A percentile compares a stretch with the other conserved stretches of the same genome.
Evolutionary conservation across 352 stramenopile genomes (phyloP).

Genomic region (Phytophthora boehmeriae): DNA sequence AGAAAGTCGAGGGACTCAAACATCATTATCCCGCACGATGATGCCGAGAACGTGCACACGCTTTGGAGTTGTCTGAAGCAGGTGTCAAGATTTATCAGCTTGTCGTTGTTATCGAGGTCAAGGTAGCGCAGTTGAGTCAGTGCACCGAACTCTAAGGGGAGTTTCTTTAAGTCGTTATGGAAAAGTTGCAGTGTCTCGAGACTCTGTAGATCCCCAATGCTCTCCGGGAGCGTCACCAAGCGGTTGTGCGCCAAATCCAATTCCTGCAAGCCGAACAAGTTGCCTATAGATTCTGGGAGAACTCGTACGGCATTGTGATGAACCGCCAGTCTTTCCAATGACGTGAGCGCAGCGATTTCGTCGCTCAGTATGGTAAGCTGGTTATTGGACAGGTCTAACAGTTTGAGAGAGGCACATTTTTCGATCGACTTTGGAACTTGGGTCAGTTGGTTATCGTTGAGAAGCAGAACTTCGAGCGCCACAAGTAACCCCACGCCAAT

Average conservation of each 20-base stretch:
- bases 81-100: slow-evolving; percentile 39
- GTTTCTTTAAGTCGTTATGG: slow-evolving; percentile 48
- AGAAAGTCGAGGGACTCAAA: slow-evolving; percentile 58
- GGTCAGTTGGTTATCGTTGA: slow-evolving; percentile 61
- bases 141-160: slow-evolving; percentile 48
- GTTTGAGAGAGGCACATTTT: slow-evolving; percentile 44
- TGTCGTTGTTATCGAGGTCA: slow-evolving; percentile 49
- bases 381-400: slow-evolving; percentile 65
- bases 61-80: slow-evolving; percentile 43
- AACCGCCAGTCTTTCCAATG: slow-evolving; percentile 43
- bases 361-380: slow-evolving; percentile 37
- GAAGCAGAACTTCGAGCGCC: slow-evolving; percentile 43
- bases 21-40: slow-evolving; percentile 44
- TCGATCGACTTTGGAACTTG: slow-evolving; percentile 55
- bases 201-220: slow-evolving; percentile 42
- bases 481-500: slow-evolving; percentile 59
- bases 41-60: slow-evolving; percentile 40
- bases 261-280: slow-evolving; percentile 41
- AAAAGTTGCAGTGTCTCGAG: slow-evolving; percentile 46
- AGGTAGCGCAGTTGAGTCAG: slow-evolving; percentile 33
- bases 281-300: slow-evolving; percentile 50
- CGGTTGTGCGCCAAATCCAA: slow-evolving; percentile 50
- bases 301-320: slow-evolving; percentile 46
- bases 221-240: slow-evolving; percentile 44
- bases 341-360: slow-evolving; percentile 45